These are phyloP conservation scores for Skeletonema menzelii DNA, from an alignment of 108 stramenopile genomes.

Conservation along the genomic window DNA sequence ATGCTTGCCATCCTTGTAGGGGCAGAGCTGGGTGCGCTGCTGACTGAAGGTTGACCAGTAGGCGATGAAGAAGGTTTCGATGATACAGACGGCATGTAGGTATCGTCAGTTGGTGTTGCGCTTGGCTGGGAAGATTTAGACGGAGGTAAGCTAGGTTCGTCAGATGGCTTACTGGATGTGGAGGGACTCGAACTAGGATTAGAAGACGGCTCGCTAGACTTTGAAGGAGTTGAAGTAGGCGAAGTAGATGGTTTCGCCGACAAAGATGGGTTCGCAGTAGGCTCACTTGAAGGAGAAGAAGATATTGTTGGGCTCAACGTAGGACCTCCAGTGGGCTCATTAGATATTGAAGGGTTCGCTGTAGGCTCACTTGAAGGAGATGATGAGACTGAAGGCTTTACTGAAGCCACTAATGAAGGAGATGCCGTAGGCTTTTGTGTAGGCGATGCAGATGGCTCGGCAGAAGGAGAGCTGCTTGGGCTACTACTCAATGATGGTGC, in stretches of 20 bases:
- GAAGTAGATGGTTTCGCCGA: neutral
- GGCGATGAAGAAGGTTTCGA: conserved; percentile 25
- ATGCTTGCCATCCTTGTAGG: conserved; percentile 7
- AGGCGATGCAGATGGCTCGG: conserved; percentile 4
- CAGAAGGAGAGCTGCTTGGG: conserved; percentile 9
- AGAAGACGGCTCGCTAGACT: neutral
- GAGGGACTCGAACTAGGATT: neutral
- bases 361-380: conserved; percentile 2
- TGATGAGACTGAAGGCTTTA: neutral
- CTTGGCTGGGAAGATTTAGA: neutral
- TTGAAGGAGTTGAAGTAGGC: neutral
- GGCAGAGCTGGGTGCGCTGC: neutral
- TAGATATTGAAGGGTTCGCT: neutral
- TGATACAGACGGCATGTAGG: conserved; percentile 1
- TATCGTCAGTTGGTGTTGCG: neutral
- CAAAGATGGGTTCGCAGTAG: neutral
- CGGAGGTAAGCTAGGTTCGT: no score
- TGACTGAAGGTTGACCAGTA: conserved; percentile 7
- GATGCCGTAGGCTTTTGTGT: conserved; percentile 6
- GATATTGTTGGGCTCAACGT: no score
- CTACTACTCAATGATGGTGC: no score
- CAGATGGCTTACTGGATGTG: neutral
- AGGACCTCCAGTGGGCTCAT: neutral
- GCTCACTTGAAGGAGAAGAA: neutral
- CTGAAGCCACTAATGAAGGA: neutral